phyloP scores from a whole-genome alignment of 2,329 filamentous ascomycete species.

The Alternaria alternata region DNA sequence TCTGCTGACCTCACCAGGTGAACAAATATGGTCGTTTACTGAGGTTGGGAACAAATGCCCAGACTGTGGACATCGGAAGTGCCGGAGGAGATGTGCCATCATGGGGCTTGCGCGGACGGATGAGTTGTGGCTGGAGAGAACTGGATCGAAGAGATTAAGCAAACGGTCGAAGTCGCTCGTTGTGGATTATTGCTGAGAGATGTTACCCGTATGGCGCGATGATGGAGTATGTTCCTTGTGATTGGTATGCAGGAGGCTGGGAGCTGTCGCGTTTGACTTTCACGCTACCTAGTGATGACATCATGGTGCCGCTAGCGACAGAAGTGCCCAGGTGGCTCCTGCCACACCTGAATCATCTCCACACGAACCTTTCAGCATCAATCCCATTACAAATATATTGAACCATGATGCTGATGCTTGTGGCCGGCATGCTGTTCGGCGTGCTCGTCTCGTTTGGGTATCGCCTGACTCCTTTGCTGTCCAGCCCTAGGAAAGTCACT shows the following conservation, averaged over 20 bases:
- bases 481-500: background rate
- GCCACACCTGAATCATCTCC: background rate
- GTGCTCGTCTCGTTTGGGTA: slow-evolving; percentile 10
- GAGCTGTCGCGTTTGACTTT: background rate
- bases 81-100: slow-evolving; percentile 8
- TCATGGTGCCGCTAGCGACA: background rate
- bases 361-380: background rate
- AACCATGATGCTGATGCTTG: background rate
- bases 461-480: slow-evolving; percentile 12
- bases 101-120: slow-evolving; percentile 3
- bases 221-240: background rate
- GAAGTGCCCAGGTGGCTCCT: background rate
- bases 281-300: background rate
- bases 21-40: background rate
- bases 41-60: slow-evolving; percentile 5
- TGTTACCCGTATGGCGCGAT: background rate
- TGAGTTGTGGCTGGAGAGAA: slow-evolving; percentile 9
- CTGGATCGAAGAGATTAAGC: background rate
- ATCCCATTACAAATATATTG: background rate
- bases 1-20: background rate
- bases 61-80: slow-evolving; percentile 7
- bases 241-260: background rate
- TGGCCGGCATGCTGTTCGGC: background rate
- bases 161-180: background rate
- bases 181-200: background rate